phyloP scores from a whole-genome alignment of 2,329 filamentous ascomycete genomes.

The Fusarium continuum region DNA sequence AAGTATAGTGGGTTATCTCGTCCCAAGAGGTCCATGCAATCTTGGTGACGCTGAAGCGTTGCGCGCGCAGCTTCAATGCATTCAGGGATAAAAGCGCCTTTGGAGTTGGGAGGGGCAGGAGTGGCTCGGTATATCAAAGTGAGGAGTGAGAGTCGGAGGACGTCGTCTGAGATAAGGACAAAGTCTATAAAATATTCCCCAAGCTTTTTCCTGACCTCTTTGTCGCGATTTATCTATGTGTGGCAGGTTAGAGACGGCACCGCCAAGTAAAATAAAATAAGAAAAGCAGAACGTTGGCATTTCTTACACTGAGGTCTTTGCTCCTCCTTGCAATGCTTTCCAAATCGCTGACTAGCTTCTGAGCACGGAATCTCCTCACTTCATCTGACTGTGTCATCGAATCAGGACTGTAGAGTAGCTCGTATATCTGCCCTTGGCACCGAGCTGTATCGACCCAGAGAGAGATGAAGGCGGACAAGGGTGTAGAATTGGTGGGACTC shows the following conservation, averaged over 20 bases:
- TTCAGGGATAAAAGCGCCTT: constrained; percentile 52
- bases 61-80: constrained; percentile 55
- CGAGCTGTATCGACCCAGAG: constrained; percentile 62
- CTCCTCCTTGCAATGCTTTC: constrained; percentile 40
- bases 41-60: constrained; percentile 53
- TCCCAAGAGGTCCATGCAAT: constrained; percentile 52
- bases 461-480: constrained; percentile 50
- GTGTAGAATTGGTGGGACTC: constrained; percentile 42
- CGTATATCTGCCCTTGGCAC: constrained; percentile 66
- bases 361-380: constrained; percentile 48
- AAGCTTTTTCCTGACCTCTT: constrained; percentile 36
- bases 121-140: constrained; percentile 56
- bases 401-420: constrained; percentile 60
- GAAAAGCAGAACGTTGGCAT: too few species aligned
- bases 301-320: constrained; percentile 29
- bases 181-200: constrained; percentile 48
- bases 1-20: constrained; percentile 51
- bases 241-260: not conserved
- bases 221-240: constrained; percentile 29
- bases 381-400: constrained; percentile 49
- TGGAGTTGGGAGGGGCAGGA: constrained; percentile 43
- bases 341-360: constrained; percentile 45
- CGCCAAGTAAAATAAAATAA: too few species aligned
- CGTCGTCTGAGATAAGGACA: constrained; percentile 52
- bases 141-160: constrained; percentile 53